Base-by-base conservation (phyloP, 257 asterid species). In the Penstemon eatonii region DNA sequence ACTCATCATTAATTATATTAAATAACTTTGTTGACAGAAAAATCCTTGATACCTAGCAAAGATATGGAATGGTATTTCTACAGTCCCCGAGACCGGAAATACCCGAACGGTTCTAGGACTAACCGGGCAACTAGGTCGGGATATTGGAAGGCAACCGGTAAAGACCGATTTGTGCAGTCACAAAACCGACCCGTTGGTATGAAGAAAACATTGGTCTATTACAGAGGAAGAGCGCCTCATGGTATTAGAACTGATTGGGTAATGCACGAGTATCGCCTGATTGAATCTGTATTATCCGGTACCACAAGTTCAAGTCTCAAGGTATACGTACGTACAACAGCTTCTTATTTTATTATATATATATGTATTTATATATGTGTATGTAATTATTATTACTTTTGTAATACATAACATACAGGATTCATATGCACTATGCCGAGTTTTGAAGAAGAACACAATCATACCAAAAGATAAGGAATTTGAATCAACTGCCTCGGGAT, bases 141-240 rank as follows among this genome's bases (percentile, higher is more conserved):
- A 0, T 87, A 87, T 67, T 87, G 95, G 95, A 87, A 87, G 80
- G 95, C 95, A 3, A 88, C 95, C 0, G 95, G 92, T 3, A 88
- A 88, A 47, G 95, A 88, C 38, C 78, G 95, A 65, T 7, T 74
- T 0, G 92, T 88, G 38, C 81, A 73, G n/a, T 88, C 92, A 0
- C 86, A 81, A 37, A 78, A 76, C 68, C 80, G 85, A 68, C 71
- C 82, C 6, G 84, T 87, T 0, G 95, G 95, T 5, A 85, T 83
- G 91, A 87, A 87, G 95, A 87, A 87, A 54, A 87, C 95, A 25
- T 79, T 87, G 82, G 95, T 87, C 3, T 87, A 85, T 69, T 85
- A 87, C 71, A 69, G 80, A 68, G 95, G 95, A 13, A 77, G 95
- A 70, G 95, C 95, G 53, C 95, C 95, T 33, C 87, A 80, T 66